Evolutionary conservation across 768 basidiomycete genomes (phyloP).

Genomic region (Pisolithus orientalis): DNA sequence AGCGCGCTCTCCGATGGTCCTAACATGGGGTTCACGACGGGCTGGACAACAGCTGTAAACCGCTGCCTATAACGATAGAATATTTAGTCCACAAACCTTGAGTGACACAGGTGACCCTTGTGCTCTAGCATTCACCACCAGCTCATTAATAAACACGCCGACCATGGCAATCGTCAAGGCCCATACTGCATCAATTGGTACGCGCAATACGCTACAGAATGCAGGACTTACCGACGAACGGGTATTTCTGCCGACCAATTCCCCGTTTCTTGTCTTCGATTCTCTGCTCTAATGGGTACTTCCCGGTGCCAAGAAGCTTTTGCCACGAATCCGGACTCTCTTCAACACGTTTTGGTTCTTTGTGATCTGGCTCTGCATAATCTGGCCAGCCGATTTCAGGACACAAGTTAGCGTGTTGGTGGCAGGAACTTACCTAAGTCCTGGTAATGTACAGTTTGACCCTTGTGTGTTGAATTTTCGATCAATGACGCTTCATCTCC

Average conservation of each 20-base stretch:
- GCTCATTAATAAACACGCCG: constrained; percentile 76
- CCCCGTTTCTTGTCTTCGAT: constrained; percentile 87
- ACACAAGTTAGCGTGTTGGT: neutral
- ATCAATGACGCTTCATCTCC: constrained; percentile 37
- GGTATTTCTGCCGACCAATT: constrained; percentile 74
- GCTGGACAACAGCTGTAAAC: constrained; percentile 36
- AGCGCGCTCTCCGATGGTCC: constrained; percentile 83
- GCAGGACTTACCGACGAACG: constrained; percentile 58
- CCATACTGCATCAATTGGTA: constrained; percentile 44
- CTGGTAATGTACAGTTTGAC: constrained; percentile 36
- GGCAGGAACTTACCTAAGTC: constrained; percentile 42
- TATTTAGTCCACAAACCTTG: constrained; percentile 44
- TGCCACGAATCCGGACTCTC: constrained; percentile 39
- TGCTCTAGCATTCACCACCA: constrained; percentile 64
- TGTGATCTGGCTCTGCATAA: constrained; percentile 50
- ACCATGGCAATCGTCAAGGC: constrained; percentile 59
- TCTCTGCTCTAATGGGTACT: constrained; percentile 66
- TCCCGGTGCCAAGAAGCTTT: constrained; percentile 39
- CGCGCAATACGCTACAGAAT: neutral
- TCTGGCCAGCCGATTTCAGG: constrained; percentile 34
- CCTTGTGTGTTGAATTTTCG: constrained; percentile 37
- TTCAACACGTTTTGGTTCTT: constrained; percentile 17
- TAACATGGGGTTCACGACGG: constrained; percentile 82
- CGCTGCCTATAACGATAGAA: neutral
- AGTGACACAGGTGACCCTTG: constrained; percentile 85